Evolutionary conservation across 768 basidiomycete genomes (phyloP).

Genomic region (Tulasnella sp.): DNA sequence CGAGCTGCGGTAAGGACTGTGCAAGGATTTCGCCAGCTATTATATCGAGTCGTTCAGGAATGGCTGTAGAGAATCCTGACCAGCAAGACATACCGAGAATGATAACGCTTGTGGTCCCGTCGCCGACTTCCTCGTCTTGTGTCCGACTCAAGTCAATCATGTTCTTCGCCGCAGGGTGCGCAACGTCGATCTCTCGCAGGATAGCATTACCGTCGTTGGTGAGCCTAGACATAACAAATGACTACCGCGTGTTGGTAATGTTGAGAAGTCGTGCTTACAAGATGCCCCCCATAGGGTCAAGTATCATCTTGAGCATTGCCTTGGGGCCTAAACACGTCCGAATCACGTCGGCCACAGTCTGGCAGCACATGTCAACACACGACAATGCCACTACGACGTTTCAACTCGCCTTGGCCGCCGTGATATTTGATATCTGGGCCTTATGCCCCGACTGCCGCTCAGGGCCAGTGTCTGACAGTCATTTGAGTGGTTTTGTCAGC

Average conservation of each 20-base stretch:
- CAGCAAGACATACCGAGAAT: constrained; percentile 59
- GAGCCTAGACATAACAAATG: constrained; percentile 37
- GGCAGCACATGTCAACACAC: background rate
- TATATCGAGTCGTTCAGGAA: background rate
- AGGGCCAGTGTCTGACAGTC: constrained; percentile 66
- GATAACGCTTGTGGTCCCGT: constrained; percentile 97
- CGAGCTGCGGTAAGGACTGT: constrained; percentile 81
- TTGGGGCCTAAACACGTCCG: constrained; percentile 94
- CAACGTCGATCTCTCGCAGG: constrained; percentile 94
- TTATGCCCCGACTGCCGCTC: constrained; percentile 90
- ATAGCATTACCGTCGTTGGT: constrained; percentile 99
- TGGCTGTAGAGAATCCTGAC: background rate
- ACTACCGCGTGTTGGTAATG: too few relatives aligned
- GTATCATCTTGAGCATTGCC: constrained; percentile 98
- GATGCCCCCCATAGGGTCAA: constrained; percentile 99
- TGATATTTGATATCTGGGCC: constrained; percentile 94
- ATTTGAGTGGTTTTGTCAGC: constrained; percentile 1
- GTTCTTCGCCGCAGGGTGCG: constrained; percentile 97
- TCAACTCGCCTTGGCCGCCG: constrained; percentile 70
- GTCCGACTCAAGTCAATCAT: constrained; percentile 98
- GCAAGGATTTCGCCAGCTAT: constrained; percentile 94
- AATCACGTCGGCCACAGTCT: constrained; percentile 98
- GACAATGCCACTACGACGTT: background rate
- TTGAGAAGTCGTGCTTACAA: constrained; percentile 39
- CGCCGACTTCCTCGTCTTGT: constrained; percentile 98